Evolutionary conservation across 345 rosid species (phyloP), one percentile per base, ranked within the genome.

Genomic region (Clausena lansium): DNA sequence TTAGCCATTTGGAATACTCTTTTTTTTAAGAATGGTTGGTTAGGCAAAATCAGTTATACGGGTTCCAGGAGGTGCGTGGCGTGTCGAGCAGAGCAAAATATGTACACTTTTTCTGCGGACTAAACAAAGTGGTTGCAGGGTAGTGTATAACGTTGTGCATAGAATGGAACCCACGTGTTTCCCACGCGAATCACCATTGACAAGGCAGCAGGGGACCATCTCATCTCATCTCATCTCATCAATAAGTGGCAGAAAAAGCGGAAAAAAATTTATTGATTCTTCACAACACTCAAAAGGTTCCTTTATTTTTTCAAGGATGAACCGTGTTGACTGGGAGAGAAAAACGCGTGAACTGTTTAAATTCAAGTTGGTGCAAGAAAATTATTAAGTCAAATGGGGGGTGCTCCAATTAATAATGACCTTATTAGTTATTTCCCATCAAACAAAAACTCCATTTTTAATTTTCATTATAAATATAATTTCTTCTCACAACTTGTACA

Each of bases 321-420:
- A 55, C 39, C 50, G 75, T 71, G 64, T 71, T 71, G 75, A 71
- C 75, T 25, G 32, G 50, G 64, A 13, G 20, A 33, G 68, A n/a
- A 33, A 55, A 54, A 71, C 63, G 63, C 63, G 75, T 71, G 5
- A 1, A 5, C 45, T 28, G 27, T 28, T 32, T 8, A 32, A 50
- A 20, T 28, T 7, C 55, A 14, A 41, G 1, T 41, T 17, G 1
- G 17, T 1, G 24, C 30, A 28, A 67, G 47, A 41, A 41, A 41
- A 41, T 9, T 41, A 41, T 14, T 45, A 45, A 45, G 11, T 45
- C 50, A 45, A 13, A 45, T 45, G 17, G 50, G 5, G 6, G 17
- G 17, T 0, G 17, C 50, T 13, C 17, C 50, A 45, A 45, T 13
- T 45, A 45, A 33, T 33, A 4, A 50, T 15, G 55, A 50, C 55